Base-by-base conservation (phyloP, 2,329 filamentous ascomycete genomes). In the Fusarium anthophilum region DNA sequence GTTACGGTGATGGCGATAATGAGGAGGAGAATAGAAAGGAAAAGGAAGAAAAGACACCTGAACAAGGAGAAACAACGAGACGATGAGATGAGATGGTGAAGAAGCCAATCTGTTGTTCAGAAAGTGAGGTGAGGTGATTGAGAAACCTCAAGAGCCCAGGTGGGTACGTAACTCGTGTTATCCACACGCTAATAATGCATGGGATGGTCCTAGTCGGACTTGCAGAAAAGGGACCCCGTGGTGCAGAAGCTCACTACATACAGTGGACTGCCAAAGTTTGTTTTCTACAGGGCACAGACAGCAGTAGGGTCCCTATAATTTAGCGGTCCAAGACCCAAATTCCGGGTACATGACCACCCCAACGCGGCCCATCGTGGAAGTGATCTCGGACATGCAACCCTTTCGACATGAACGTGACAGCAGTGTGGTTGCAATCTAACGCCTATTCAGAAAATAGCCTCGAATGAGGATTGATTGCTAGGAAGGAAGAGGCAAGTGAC, bases 1-100 rank as follows among this genome's bases (percentile, higher is more conserved):
- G 69, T 69, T 73, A 75, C 76, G 77, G 70, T 78, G 77, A 80
- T 78, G 79, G 77, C 74, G 78, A 78, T 72, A 74, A 75, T 66
- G 68, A 73, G 66, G 66, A 67, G 69, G 63, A 65, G 62, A 73
- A 68, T 69, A 66, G 67, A 74, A 76, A 75, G 43, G 43, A 59
- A 53, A 63, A 37, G 72, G 48, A 56, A 72, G 77, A 70, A 78
- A 77, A 70, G 70, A 78, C 59, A 78, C 76, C 75, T 75, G 71
- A 77, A 78, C 71, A 73, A 80, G 74, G 73, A 78, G 75, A 75
- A 69, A 75, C 63, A 74, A 71, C 58, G 60, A 72, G 69, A 71
- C 55, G 71, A 74, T 74, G 75, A 74, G 77, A 69, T 75, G 77
- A 74, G 75, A 71, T 76, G 74, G 73, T 75, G 72, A 70, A 66